A percentile compares a stretch with the other conserved stretches of the same genome.
These are phyloP conservation scores for Trichophaea hybrida DNA, from an alignment of 2,329 filamentous ascomycete species.

Conservation along the genomic window DNA sequence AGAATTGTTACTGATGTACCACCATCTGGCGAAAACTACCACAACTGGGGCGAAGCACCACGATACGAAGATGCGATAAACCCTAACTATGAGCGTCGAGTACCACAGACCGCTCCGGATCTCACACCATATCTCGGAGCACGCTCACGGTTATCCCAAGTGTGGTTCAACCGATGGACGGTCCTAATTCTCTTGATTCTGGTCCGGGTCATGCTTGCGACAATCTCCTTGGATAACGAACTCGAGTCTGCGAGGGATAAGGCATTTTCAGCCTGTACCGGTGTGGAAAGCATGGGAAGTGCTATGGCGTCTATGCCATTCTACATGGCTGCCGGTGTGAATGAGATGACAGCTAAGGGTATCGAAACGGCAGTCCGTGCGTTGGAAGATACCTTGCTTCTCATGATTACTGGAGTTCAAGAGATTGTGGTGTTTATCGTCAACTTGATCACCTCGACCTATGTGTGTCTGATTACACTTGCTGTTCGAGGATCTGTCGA, in stretches of 20 bases:
- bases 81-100: conserved; percentile 5
- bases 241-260: conserved; percentile 62
- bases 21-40: conserved; percentile 2
- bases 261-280: conserved; percentile 76
- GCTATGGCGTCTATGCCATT: conserved; percentile 97
- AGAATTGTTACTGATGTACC: not conserved
- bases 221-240: conserved; percentile 56
- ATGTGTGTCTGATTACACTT: conserved; percentile 75
- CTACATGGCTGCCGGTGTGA: conserved; percentile 79
- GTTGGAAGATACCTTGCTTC: conserved; percentile 61
- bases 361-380: conserved; percentile 69
- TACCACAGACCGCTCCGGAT: conserved; percentile 35
- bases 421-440: conserved; percentile 83
- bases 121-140: conserved; percentile 87
- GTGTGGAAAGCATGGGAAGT: conserved; percentile 84
- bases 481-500: conserved; percentile 66
- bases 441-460: conserved; percentile 79
- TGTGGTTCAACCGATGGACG: conserved; percentile 98
- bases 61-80: conserved; percentile 20
- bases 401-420: conserved; percentile 71
- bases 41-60: conserved; percentile 10
- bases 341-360: conserved; percentile 64
- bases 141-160: conserved; percentile 75
- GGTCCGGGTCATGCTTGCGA: conserved; percentile 61
- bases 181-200: conserved; percentile 76